Percentiles rank a stretch among this genome's conserved stretches.
These are phyloP conservation scores for Trametes cubensis DNA, from an alignment of 768 basidiomycete genomes.

Conservation along the genomic window DNA sequence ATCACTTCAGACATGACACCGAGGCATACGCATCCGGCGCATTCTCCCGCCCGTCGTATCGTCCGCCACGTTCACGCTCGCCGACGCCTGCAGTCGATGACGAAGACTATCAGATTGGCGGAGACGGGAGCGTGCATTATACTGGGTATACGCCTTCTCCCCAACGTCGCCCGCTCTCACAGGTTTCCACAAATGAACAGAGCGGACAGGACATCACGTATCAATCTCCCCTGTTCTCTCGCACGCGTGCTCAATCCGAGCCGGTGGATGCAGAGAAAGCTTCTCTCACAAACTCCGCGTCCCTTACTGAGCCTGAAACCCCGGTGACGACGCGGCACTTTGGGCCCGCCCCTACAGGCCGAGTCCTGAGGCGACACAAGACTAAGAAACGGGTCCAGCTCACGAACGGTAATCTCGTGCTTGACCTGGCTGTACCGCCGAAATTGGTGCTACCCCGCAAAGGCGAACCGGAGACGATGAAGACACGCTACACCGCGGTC, in stretches of 20 bases:
- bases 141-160: conserved; percentile 36
- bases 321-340: conserved; percentile 77
- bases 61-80: conserved; percentile 67
- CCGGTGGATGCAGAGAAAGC: conserved; percentile 25
- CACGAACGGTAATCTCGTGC: conserved; percentile 86
- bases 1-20: conserved; percentile 65
- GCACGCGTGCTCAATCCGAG: conserved; percentile 18
- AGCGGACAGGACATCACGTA: conserved; percentile 15
- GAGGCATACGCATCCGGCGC: conserved; percentile 73
- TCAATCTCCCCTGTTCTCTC: conserved; percentile 1
- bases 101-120: conserved; percentile 66
- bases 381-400: conserved; percentile 79
- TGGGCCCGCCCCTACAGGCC: conserved; percentile 83
- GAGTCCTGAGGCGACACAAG: conserved; percentile 73
- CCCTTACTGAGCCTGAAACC: conserved; percentile 30
- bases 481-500: conserved; percentile 82
- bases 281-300: conserved; percentile 18
- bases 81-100: conserved; percentile 77
- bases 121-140: conserved; percentile 58
- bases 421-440: conserved; percentile 82
- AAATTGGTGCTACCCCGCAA: conserved; percentile 76
- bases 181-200: conserved; percentile 9
- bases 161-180: conserved; percentile 16
- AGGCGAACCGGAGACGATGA: conserved; percentile 72
- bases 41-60: conserved; percentile 50